These are phyloP conservation scores for Tylopilus sp. DNA, from an alignment of 768 basidiomycete genomes.

Conservation along the genomic window DNA sequence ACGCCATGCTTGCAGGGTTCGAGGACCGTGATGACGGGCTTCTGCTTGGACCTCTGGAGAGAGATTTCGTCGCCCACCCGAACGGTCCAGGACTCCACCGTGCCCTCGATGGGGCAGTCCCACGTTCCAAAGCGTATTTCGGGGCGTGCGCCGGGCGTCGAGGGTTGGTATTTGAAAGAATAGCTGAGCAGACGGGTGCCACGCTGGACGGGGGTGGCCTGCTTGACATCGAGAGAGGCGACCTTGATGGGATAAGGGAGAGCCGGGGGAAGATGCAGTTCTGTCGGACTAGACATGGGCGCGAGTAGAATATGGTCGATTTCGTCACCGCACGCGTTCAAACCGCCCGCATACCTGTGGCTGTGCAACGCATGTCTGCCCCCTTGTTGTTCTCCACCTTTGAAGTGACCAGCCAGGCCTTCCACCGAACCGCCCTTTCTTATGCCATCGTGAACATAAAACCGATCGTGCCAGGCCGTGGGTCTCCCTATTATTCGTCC, in stretches of 20 bases:
- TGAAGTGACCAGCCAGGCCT: slow-evolving; percentile 73
- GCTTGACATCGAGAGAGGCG: slow-evolving; percentile 56
- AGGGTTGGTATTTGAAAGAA: slow-evolving; percentile 63
- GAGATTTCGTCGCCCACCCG: slow-evolving; percentile 64
- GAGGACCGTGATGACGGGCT: slow-evolving; percentile 59
- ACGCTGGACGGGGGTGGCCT: slow-evolving; percentile 50
- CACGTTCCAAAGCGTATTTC: slow-evolving; percentile 85
- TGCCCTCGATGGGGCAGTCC: slow-evolving; percentile 86
- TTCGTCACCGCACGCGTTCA: not conserved
- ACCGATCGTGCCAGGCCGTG: slow-evolving; percentile 92
- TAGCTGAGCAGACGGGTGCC: slow-evolving; percentile 82
- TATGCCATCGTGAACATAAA: slow-evolving; percentile 94
- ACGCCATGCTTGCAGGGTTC: slow-evolving; percentile 98
- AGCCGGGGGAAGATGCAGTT: slow-evolving; percentile 69
- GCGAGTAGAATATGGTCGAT: too few relatives aligned
- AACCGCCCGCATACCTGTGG: slow-evolving; percentile 11
- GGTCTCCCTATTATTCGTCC: slow-evolving; percentile 31
- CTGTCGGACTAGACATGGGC: slow-evolving; percentile 60
- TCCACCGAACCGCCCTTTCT: slow-evolving; percentile 65
- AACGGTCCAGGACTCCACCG: slow-evolving; percentile 67
- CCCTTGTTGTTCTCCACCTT: slow-evolving; percentile 71
- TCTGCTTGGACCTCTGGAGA: slow-evolving; percentile 53
- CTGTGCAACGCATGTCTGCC: slow-evolving; percentile 20
- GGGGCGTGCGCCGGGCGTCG: slow-evolving; percentile 42
- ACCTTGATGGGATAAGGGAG: slow-evolving; percentile 88